Evolutionary conservation across 139 green algal genomes (phyloP).

Genomic region (Chlamydomonas urium): DNA sequence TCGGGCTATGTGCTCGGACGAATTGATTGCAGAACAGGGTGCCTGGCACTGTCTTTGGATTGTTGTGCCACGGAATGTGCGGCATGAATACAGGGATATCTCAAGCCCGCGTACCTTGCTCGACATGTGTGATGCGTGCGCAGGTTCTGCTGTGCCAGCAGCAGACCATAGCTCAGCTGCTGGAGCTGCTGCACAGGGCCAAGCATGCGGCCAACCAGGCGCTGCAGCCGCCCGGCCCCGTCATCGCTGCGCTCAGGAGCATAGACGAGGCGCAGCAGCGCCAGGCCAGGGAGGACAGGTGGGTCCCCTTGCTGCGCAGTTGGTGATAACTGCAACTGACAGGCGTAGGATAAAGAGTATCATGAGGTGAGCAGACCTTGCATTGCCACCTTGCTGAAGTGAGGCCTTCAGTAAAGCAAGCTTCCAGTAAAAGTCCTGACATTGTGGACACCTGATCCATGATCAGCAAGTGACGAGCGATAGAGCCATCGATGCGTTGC

Average conservation of each 20-base stretch:
- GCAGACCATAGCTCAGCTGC: constrained; percentile 52
- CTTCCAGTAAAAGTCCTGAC: not conserved
- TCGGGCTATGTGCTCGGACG: too few species aligned
- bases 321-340: not conserved
- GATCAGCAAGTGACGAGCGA: not conserved
- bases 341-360: not conserved
- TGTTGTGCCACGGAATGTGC: too few species aligned
- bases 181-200: constrained; percentile 24
- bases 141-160: constrained; percentile 65
- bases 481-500: not conserved
- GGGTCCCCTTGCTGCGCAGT: not conserved
- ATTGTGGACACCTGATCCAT: not conserved
- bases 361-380: too few species aligned
- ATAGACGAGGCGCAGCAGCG: not conserved
- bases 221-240: not conserved
- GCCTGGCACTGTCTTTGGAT: too few species aligned
- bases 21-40: too few species aligned
- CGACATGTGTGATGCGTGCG: not conserved
- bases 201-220: not conserved
- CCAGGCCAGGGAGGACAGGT: not conserved
- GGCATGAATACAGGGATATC: too few species aligned
- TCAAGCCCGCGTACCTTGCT: too few species aligned
- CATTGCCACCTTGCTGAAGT: not conserved
- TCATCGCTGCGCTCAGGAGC: not conserved
- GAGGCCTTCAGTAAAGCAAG: not conserved